Evolutionary conservation across 305 asterid genomes (phyloP), one percentile per base, ranked within the genome.

Genomic region (Vinca major): DNA sequence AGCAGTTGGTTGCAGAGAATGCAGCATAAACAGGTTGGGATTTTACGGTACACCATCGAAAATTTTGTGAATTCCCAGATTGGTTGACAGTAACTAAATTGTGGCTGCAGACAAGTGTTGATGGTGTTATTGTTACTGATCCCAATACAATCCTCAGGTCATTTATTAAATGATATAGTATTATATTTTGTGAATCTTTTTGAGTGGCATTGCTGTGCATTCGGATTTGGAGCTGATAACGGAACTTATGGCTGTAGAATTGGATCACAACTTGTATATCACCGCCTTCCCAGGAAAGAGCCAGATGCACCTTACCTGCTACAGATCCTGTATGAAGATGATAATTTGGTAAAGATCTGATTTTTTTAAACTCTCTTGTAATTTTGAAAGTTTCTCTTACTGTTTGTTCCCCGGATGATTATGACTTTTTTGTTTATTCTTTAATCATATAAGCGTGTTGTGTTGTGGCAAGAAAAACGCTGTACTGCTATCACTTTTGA

Each of bases 1-100:
- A 73, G 81, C 90, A 90, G 96, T 73, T 93, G 97, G 99, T 73
- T 93, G 95, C 99, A 91, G 91, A 90, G 99, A 76, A 89, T 93
- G 74, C 81, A 67, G 70, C 86, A 86, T 65, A 74, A 83, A 20
- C 84, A 82, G 84, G 86, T 81, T 68, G 17, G 66, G 11, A 14
- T 58, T 43, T 62, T 63, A 44, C 58, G 10, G 47, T 62, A 19
- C 55, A 33, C 50, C 50, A 49, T 66, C n/a, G 19, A 33, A 26
- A 52, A 67, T 9, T 48, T 10, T 20, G 7, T 37, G 33, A 43
- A 40, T 8, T 66, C 11, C 21, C 4, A 4, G 68, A 60, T 51
- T 53, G 13, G 45, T 58, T 69, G 58, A 47, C 41, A 40, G 17
- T 41, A 12, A 17, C 65, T 21, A 63, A 54, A 9, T 66, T 39